Base-by-base conservation (phyloP, 495 filamentous ascomycete species). In the Trichoderma orchidacearum region DNA sequence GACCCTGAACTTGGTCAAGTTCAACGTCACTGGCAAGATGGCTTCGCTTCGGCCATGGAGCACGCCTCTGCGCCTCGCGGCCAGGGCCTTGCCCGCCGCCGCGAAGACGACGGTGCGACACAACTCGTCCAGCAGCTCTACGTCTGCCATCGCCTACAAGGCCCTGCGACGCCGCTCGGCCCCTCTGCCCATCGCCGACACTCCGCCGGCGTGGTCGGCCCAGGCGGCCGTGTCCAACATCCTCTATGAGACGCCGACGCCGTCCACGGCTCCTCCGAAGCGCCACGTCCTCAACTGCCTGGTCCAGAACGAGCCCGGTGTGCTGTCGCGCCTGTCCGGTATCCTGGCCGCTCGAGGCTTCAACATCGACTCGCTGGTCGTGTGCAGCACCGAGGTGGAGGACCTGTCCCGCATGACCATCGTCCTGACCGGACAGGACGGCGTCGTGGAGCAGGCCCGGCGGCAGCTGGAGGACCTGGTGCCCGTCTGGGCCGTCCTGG, bases 381-480 rank as follows among this genome's bases (percentile, higher is more conserved):
- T 98, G 35, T 97, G 93, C 75, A 90, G 87, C 68, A 98, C 93
- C 41, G 93, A 96, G 72, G 92, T 98, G n/a, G 89, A 89, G 61
- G 92, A 98, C 63, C 74, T 98, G 29, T 95, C 89, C 21, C 90
- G 93, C 62, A 98, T 98, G 93, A 97, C 93, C 35, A 98, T 98
- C 61, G 93, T 98, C 56, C 78, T 98, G 38, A 86, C 87, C 57
- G 93, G 93, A 34, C 92, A 96, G 71, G 91, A 97, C 63, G 93
- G 91, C 51, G 93, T 98, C 21, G 91, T 98, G 15, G 93, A 98
- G 77, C 93, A 98, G 74, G 93, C 93, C 48, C 85, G 93, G 36
- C 80, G 93, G 55, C 93, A 98, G 75, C 76, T 98, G 15, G 93
- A 97, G 65, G 93, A 98, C 64, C 76, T 98, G 30, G 93, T 98